Base-by-base conservation (phyloP, 1,139 yeast species). In the Geotrichum bryndzae region DNA sequence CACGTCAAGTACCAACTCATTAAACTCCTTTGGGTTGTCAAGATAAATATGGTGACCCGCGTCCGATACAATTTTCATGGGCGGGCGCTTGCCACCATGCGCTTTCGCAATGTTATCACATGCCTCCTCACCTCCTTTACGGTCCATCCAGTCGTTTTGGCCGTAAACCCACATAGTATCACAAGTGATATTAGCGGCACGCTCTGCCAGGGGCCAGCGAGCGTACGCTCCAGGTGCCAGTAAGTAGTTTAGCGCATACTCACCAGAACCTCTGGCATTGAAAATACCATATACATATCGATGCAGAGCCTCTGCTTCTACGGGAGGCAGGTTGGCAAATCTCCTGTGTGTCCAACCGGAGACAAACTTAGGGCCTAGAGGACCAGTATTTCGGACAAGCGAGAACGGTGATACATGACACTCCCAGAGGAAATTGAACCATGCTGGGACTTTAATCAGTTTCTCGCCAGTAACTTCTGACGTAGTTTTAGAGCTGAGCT, bases 111-210 rank as follows among this genome's bases (percentile, higher is more conserved):
- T 59, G 38, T 55, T 59, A 15, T 52, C 25, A 31, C 61, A 57
- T 1, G 62, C 64, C 62, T 82, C 80, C 10, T 74, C 68, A 0
- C 96, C 97, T 0, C 95, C 95, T 54, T 81, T 82, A 1, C 82
- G 76, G 70, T 88, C 88, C 97, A 91, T 91, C 82, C 94, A 91
- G 72, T 91, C 97, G 67, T 80, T 83, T 66, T 87, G 85, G 0
- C 98, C 98, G 71, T 90, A 91, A 55, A 90, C 72, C 74, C 91
- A 79, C 1, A 83, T 72, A 15, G 83, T 78, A 45, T 83, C 82
- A 35, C 79, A 79, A 33, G 76, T 70, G 41, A 83, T 58, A 1
- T 72, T 68, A 0, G 73, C 68, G 52, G 86, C 76, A 63, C 88
- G 82, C 70, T 90, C 96, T 65, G 82, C 77, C 61, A 91, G 78